phyloP scores from a whole-genome alignment of 768 basidiomycete genomes.

The Melanogaster broomeanus region DNA sequence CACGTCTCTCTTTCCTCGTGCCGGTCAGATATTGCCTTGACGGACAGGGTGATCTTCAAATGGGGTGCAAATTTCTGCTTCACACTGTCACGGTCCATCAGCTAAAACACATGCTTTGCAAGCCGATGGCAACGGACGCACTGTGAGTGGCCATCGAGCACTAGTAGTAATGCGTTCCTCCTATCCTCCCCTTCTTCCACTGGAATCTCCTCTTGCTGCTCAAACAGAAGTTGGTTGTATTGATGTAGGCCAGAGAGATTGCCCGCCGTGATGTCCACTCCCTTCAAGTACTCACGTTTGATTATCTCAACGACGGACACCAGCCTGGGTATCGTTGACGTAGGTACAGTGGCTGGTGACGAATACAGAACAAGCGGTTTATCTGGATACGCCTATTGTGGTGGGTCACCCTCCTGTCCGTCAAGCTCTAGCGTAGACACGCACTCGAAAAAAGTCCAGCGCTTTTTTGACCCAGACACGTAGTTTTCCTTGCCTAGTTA shows the following conservation, averaged over 20 bases:
- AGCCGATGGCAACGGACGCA: conserved; percentile 33
- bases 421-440: conserved; percentile 14
- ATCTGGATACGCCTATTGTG: conserved; percentile 46
- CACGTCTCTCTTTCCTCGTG: conserved; percentile 38
- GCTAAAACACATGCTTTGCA: not conserved
- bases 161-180: conserved; percentile 30
- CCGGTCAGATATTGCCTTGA: conserved; percentile 42
- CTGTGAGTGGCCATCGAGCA: conserved; percentile 62
- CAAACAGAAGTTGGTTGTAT: conserved; percentile 68
- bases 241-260: conserved; percentile 64
- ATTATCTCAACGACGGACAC: conserved; percentile 82
- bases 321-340: conserved; percentile 56
- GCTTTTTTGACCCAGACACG: conserved; percentile 52
- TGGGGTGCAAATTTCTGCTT: conserved; percentile 60
- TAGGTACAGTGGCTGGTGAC: conserved; percentile 42
- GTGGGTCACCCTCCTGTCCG: not conserved
- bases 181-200: conserved; percentile 38
- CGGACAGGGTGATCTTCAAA: conserved; percentile 69
- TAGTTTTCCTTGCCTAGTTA: conserved; percentile 59
- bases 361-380: conserved; percentile 61
- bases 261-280: conserved; percentile 44
- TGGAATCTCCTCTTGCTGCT: conserved; percentile 30
- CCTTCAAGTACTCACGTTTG: conserved; percentile 75
- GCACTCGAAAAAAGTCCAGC: conserved; percentile 54
- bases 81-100: conserved; percentile 37